Base-by-base conservation (phyloP, 768 basidiomycete species). In the Calocybe cyanea region DNA sequence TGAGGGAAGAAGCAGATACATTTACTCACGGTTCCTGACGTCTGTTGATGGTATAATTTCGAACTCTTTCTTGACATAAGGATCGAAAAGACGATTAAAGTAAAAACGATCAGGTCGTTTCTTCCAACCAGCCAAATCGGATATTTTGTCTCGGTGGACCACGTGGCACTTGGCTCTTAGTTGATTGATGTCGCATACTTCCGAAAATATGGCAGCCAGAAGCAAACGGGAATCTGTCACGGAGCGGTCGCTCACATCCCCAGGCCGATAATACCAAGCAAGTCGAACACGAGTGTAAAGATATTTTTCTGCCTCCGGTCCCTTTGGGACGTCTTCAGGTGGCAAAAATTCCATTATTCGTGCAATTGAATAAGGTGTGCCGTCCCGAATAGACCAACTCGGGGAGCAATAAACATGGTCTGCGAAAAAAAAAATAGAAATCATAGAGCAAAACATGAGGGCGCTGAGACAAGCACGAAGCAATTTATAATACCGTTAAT, bases 381-480 rank as follows among this genome's bases (percentile, higher is more conserved):
- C 91, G 62, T 96, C 93, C 50, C 94, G 81, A 50, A 87, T 76
- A 46, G 84, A 79, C 92, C 92, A 97, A 50, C 83, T 87, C 23
- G 92, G 88, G 24, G 94, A 92, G 68, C 92, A 92, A 63, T 96
- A 98, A 56, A 97, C 94, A 70, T 97, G 93, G 67, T 97, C 95
- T 96, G 57, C 46, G 61, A 65, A 77, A 68, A 74, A 67, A 64
- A 57, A 51, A 53, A 59, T 24, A 65, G 60, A 14, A 1, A 45
- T 34, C 20, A 41, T 15, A 35, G 24, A 37, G 44, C 41, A 35
- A 30, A 55, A 38, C 41, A 36, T 34, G 36, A 48, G 53, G n/a
- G n/a, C n/a, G n/a, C n/a, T n/a, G n/a, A n/a, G n/a, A n/a, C 38
- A 52, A 43, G 52, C 54, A 41, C 41, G 50, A 57, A 51, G 42